Conservation (phyloP, 345 rosid genomes). For the Salix caprea region DNA sequence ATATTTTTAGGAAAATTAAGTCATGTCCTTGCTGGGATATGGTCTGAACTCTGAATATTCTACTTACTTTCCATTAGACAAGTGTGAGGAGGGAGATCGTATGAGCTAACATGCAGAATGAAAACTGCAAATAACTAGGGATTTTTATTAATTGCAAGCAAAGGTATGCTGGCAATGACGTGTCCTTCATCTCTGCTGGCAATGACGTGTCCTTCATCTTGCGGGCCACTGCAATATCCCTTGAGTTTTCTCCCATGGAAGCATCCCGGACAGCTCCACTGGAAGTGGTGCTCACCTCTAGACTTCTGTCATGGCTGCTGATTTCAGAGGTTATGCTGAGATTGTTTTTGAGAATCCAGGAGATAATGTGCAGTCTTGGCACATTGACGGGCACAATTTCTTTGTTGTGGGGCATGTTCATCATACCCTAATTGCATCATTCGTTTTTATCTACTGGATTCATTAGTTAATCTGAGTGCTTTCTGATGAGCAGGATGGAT, state of each 20-base stretch:
- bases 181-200: conserved; percentile 22
- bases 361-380: conserved; percentile 27
- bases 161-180: conserved; percentile 28
- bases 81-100: not conserved
- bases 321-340: conserved; percentile 27
- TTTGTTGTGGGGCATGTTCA: conserved; percentile 30
- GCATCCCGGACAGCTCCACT: conserved; percentile 25
- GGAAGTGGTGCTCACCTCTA: conserved; percentile 23
- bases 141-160: conserved; percentile 34
- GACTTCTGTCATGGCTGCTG: conserved; percentile 32
- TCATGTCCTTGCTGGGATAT: not conserved
- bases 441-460: not conserved
- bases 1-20: not conserved
- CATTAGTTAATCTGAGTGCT: not conserved
- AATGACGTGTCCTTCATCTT: too few relatives aligned
- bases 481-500: conserved; percentile 25
- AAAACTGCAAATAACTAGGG: not conserved
- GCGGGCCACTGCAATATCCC: conserved; percentile 32
- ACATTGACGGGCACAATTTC: conserved; percentile 23
- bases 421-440: not conserved
- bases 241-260: conserved; percentile 31
- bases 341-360: conserved; percentile 29
- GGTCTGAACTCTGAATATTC: not conserved
- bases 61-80: not conserved
- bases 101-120: not conserved